A percentile compares a stretch with the other conserved stretches of the same genome.
phyloP scores from a whole-genome alignment of 2,329 filamentous ascomycete species.

The Neofusicoccum ribis region DNA sequence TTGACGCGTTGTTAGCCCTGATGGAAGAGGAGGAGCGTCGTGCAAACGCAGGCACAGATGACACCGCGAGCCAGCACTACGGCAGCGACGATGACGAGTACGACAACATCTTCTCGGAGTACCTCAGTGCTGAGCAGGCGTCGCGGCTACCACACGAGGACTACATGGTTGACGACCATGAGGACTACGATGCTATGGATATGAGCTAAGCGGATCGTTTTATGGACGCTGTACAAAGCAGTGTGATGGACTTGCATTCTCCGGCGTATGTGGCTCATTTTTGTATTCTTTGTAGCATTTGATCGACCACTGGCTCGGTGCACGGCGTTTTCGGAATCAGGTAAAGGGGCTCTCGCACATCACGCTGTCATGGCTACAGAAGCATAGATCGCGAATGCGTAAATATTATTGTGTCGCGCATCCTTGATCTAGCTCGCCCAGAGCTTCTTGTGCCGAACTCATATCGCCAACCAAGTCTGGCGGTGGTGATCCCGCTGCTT shows the following conservation, averaged over 20 bases:
- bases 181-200: conserved; percentile 36
- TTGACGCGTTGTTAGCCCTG: conserved; percentile 47
- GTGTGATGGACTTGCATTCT: not conserved
- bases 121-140: conserved; percentile 19
- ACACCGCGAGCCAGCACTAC: conserved; percentile 33
- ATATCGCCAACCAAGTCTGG: conserved; percentile 89
- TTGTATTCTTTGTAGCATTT: conserved; percentile 8
- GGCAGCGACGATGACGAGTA: conserved; percentile 60
- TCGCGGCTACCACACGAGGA: conserved; percentile 37
- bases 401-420: conserved; percentile 61
- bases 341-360: not conserved
- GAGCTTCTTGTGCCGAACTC: conserved; percentile 73
- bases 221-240: not conserved
- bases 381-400: conserved; percentile 1
- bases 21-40: conserved; percentile 37
- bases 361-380: not conserved
- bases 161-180: conserved; percentile 22
- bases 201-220: conserved; percentile 26
- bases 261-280: not conserved
- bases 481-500: conserved; percentile 88
- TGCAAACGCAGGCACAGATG: conserved; percentile 1
- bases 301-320: not conserved
- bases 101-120: conserved; percentile 64
- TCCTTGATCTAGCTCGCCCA: conserved; percentile 57
- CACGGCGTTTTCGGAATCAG: not conserved